These are phyloP conservation scores for Botrytis elliptica DNA, from an alignment of 2,329 filamentous ascomycete genomes.

Conservation along the genomic window DNA sequence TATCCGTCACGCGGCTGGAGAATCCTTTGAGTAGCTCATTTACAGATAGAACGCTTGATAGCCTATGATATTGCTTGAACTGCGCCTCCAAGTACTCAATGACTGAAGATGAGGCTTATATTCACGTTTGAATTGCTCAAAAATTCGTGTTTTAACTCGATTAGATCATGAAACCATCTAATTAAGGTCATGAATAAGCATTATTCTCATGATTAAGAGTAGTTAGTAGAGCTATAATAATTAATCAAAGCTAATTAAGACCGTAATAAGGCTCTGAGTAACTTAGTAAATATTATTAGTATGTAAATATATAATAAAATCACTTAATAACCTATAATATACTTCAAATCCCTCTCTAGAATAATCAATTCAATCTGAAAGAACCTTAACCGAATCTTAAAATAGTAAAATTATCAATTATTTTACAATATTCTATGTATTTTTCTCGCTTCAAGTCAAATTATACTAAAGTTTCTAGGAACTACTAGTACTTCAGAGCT, in stretches of 20 bases:
- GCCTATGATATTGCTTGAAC: background rate
- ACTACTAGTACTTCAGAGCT: background rate
- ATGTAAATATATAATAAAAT: background rate
- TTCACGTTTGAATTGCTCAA: background rate
- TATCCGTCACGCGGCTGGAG: background rate
- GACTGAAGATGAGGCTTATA: background rate
- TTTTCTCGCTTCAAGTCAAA: background rate
- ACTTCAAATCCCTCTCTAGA: background rate
- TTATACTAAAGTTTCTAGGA: background rate
- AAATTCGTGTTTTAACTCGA: background rate
- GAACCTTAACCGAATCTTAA: background rate
- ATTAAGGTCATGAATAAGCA: background rate
- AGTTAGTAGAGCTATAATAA: background rate
- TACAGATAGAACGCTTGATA: background rate
- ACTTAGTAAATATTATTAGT: fast-evolving
- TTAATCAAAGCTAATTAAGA: fast-evolving
- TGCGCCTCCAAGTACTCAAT: background rate
- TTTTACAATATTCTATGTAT: background rate
- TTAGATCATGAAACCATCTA: fast-evolving
- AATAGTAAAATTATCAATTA: background rate
- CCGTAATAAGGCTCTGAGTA: fast-evolving
- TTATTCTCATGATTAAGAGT: background rate
- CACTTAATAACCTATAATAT: background rate
- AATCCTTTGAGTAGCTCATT: background rate
- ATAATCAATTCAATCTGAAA: background rate